phyloP scores from a whole-genome alignment of 768 basidiomycete genomes.

The Termitomyces sp. region DNA sequence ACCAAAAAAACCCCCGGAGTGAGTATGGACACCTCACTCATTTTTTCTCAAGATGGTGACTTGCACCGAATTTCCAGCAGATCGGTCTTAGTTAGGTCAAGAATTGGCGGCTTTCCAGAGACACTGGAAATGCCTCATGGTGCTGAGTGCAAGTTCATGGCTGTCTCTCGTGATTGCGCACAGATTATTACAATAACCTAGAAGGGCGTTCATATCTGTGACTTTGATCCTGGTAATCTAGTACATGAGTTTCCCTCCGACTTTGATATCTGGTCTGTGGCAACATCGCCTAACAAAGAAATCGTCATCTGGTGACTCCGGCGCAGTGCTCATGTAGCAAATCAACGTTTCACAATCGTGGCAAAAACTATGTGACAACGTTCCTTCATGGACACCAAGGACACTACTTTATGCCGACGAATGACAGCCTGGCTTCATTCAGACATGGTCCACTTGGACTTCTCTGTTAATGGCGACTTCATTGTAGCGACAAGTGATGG shows the following conservation, averaged over 20 bases:
- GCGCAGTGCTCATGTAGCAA: background rate
- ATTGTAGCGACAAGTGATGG: background rate
- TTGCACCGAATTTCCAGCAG: background rate
- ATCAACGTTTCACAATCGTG: background rate
- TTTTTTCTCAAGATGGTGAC: background rate
- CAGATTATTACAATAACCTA: background rate
- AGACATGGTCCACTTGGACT: background rate
- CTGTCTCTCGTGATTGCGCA: background rate
- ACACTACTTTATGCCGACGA: too few species aligned
- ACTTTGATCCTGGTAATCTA: background rate
- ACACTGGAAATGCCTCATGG: background rate
- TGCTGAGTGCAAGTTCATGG: background rate
- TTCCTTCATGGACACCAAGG: background rate
- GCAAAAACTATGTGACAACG: background rate
- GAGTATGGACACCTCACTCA: background rate
- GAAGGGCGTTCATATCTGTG: background rate
- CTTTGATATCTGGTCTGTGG: background rate
- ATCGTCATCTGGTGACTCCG: background rate
- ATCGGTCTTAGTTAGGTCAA: background rate
- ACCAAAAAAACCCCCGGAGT: too few species aligned
- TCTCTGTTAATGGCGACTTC: background rate
- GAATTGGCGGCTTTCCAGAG: background rate
- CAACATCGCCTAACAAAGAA: background rate
- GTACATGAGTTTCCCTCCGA: background rate
- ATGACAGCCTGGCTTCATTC: background rate